Evolutionary conservation across 2,329 filamentous ascomycete genomes (phyloP).

Genomic region (Xylaria hypoxylon): DNA sequence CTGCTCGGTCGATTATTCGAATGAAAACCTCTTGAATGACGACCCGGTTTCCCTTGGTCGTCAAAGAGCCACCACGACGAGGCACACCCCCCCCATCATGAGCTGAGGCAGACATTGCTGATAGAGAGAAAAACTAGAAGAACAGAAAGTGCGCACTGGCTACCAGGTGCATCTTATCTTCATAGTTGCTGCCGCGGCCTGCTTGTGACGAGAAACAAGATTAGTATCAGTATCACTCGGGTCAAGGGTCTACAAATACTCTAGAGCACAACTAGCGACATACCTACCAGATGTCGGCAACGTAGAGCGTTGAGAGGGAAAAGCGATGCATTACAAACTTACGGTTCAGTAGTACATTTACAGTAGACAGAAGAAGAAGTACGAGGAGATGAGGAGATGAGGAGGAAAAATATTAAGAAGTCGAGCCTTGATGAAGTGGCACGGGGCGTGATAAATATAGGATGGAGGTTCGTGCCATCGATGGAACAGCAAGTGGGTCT

Average conservation of each 20-base stretch:
- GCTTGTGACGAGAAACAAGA: slow-evolving; percentile 4
- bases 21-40: not conserved
- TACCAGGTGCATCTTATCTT: not conserved
- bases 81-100: not conserved
- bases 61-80: not conserved
- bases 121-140: not conserved
- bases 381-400: not conserved
- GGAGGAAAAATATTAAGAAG: not conserved
- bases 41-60: not conserved
- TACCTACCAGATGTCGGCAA: not conserved
- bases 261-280: not conserved
- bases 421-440: slow-evolving; percentile 9
- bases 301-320: not conserved
- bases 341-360: not conserved
- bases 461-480: slow-evolving; percentile 13
- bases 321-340: slow-evolving; percentile 12
- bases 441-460: slow-evolving; percentile 27
- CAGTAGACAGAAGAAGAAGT: not conserved
- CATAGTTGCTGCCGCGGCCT: not conserved
- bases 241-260: not conserved
- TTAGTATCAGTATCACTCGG: not conserved
- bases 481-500: slow-evolving; percentile 36
- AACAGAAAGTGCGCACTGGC: slow-evolving; percentile 9
- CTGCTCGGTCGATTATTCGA: not conserved
- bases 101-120: not conserved